phyloP scores from a whole-genome alignment of 805 yeast genomes.

The Candida koratica region DNA sequence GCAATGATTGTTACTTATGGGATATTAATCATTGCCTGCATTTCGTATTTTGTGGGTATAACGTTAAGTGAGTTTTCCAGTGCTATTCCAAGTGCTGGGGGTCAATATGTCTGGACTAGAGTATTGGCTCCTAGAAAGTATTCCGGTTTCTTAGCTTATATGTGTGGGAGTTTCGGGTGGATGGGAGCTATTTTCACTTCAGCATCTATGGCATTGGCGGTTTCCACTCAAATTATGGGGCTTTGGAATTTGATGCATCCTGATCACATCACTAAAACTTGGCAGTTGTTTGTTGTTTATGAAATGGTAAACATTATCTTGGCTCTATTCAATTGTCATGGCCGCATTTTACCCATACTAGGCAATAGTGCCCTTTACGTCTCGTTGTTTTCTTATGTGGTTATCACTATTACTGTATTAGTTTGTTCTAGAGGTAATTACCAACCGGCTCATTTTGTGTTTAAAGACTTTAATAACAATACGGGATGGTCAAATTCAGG shows the following conservation, averaged over 20 bases:
- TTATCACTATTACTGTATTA: slow-evolving; percentile 37
- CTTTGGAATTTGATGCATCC: slow-evolving; percentile 41
- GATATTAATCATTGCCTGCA: slow-evolving; percentile 45
- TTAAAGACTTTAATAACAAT: slow-evolving; percentile 18
- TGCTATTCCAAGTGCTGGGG: slow-evolving; percentile 56
- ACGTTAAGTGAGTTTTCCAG: slow-evolving; percentile 52
- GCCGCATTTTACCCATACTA: slow-evolving; percentile 31
- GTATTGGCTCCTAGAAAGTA: slow-evolving; percentile 48
- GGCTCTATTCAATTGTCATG: slow-evolving; percentile 34
- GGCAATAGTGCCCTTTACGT: slow-evolving; percentile 34
- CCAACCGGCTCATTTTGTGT: slow-evolving; percentile 25
- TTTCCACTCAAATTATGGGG: slow-evolving; percentile 51
- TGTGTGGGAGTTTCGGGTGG: slow-evolving; percentile 63
- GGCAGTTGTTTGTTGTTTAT: slow-evolving; percentile 37
- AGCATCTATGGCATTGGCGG: slow-evolving; percentile 54
- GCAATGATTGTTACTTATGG: slow-evolving; percentile 57
- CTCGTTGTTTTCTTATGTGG: slow-evolving; percentile 32
- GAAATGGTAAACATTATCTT: slow-evolving; percentile 31
- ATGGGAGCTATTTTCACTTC: slow-evolving; percentile 59
- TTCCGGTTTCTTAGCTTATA: slow-evolving; percentile 48
- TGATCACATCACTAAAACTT: slow-evolving; percentile 29
- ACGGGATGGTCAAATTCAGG: slow-evolving; percentile 31
- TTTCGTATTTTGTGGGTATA: slow-evolving; percentile 46
- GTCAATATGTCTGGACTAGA: slow-evolving; percentile 58
- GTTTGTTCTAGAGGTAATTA: slow-evolving; percentile 34